phyloP scores from a whole-genome alignment of 2,329 filamentous ascomycete genomes.

The Diaporthe sp. region DNA sequence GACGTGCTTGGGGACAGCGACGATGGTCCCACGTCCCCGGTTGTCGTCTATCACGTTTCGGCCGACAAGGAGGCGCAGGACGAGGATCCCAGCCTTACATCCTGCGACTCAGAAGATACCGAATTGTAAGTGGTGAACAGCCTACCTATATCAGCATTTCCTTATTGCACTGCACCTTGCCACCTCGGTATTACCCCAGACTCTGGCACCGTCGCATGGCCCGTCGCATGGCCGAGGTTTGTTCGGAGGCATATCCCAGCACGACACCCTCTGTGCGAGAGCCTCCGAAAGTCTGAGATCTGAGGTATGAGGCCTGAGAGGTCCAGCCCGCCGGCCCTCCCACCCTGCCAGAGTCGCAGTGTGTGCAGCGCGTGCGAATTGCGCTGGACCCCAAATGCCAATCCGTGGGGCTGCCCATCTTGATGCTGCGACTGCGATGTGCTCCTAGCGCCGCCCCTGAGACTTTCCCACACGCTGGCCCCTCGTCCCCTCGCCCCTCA shows the following conservation, averaged over 20 bases:
- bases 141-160: conserved; percentile 9
- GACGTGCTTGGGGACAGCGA: conserved; percentile 58
- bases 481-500: not conserved
- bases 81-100: conserved; percentile 56
- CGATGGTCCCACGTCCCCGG: conserved; percentile 46
- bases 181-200: conserved; percentile 8
- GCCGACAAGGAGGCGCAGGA: conserved; percentile 41
- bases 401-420: conserved; percentile 28
- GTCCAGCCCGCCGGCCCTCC: not conserved
- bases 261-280: conserved; percentile 12
- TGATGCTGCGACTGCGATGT: conserved; percentile 34
- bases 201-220: conserved; percentile 27
- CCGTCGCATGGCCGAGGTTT: conserved; percentile 32
- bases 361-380: conserved; percentile 11
- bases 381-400: conserved; percentile 32
- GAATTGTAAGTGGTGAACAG: conserved; percentile 58
- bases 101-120: conserved; percentile 62
- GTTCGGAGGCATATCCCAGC: conserved; percentile 22
- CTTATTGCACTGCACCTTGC: conserved; percentile 21
- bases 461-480: conserved; percentile 24
- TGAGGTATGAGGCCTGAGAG: conserved; percentile 4
- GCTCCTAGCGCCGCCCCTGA: conserved; percentile 39
- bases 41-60: conserved; percentile 31
- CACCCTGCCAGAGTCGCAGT: conserved; percentile 4
- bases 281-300: conserved; percentile 1